Conservation (phyloP, 768 basidiomycete genomes). For the Glaciozyma martinii region DNA sequence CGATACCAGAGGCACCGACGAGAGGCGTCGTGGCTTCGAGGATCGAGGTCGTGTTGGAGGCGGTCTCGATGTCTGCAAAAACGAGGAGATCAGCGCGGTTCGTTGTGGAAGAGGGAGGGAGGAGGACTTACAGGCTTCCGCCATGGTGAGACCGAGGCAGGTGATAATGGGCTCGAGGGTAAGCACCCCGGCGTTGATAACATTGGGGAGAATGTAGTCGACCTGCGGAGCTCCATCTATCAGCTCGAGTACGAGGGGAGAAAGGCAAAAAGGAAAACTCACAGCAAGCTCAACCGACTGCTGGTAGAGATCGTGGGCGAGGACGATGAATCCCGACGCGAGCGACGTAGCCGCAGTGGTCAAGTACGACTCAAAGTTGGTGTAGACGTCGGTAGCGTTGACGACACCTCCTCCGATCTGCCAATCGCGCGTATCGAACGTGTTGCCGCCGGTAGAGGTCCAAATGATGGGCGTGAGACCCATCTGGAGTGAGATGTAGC, state of each 20-base stretch:
- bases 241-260: background rate
- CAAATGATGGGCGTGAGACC: conserved; percentile 74
- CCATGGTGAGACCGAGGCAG: conserved; percentile 54
- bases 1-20: conserved; percentile 16
- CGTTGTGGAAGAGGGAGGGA: background rate
- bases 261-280: background rate
- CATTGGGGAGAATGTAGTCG: conserved; percentile 75
- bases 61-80: conserved; percentile 25
- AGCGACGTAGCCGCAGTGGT: conserved; percentile 51
- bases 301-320: conserved; percentile 74
- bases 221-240: conserved; percentile 30
- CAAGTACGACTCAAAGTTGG: conserved; percentile 65
- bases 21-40: conserved; percentile 13
- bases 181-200: conserved; percentile 58
- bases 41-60: conserved; percentile 3
- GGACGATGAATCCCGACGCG: conserved; percentile 72
- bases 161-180: conserved; percentile 60
- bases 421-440: conserved; percentile 48
- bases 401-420: conserved; percentile 61
- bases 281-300: conserved; percentile 72
- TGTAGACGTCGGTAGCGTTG: conserved; percentile 47
- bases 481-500: conserved; percentile 74
- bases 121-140: conserved; percentile 49
- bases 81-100: background rate
- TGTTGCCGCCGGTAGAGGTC: conserved; percentile 49